A percentile compares a stretch with the other conserved stretches of the same genome.
Evolutionary conservation across 2,329 filamentous ascomycete genomes (phyloP).

Genomic region (Teratosphaeria epicoccoides): DNA sequence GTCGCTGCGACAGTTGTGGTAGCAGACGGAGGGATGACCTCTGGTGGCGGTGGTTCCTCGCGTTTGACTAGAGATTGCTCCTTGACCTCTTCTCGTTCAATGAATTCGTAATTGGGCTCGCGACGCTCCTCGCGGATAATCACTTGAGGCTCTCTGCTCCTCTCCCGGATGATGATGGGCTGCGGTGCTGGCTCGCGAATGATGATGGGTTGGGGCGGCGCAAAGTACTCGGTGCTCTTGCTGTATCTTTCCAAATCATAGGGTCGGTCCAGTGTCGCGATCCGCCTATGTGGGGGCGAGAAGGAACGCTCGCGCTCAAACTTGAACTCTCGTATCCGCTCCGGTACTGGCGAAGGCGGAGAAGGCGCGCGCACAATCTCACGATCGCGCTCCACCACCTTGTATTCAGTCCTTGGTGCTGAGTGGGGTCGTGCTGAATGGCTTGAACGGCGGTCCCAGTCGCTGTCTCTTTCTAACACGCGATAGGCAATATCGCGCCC

Average conservation of each 20-base stretch:
- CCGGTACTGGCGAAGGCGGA: conserved; percentile 32
- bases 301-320: conserved; percentile 42
- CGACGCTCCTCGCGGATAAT: conserved; percentile 40
- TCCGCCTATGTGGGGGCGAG: conserved; percentile 28
- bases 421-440: neutral
- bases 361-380: conserved; percentile 22
- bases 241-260: conserved; percentile 42
- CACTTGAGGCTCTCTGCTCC: conserved; percentile 38
- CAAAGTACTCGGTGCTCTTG: conserved; percentile 43
- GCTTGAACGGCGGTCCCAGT: conserved; percentile 9
- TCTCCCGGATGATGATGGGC: conserved; percentile 46
- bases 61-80: conserved; percentile 35
- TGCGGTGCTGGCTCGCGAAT: conserved; percentile 41
- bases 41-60: conserved; percentile 28
- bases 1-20: neutral
- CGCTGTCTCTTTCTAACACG: conserved; percentile 23
- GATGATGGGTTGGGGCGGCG: conserved; percentile 37
- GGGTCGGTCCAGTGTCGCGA: conserved; percentile 24
- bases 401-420: conserved; percentile 27
- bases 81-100: conserved; percentile 44
- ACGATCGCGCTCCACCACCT: conserved; percentile 28
- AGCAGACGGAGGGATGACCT: conserved; percentile 4
- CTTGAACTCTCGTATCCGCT: conserved; percentile 40
- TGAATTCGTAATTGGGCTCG: conserved; percentile 49
- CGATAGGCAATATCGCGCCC: conserved; percentile 24